Base-by-base conservation (phyloP, 805 yeast genomes). In the Monosporozyma servazzii region DNA sequence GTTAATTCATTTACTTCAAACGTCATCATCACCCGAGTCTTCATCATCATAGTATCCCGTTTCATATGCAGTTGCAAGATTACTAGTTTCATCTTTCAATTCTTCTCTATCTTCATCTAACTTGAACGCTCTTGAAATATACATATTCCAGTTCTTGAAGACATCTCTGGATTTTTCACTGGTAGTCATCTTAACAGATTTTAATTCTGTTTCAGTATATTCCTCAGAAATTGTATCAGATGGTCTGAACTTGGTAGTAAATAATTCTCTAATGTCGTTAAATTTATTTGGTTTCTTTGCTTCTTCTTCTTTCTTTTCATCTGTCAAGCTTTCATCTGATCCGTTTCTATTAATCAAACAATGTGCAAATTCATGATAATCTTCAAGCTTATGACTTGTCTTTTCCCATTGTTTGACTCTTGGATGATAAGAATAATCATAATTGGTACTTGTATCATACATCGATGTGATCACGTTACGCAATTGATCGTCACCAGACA, bases 41-140 rank as follows among this genome's bases (percentile, higher is more conserved):
- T 72, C 75, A 56, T 75, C 77, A 47, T 71, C 74, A 48, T 73
- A 71, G 63, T 75, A 79, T 0, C 84, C 85, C 53, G 66, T 64
- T 43, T 76, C 78, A 56, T 80, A 82, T 49, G 73, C 76, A 3
- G 68, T 64, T 0, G 75, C 73, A 42, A 78, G 49, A 2, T 65
- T 62, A 2, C 72, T 75, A 9, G 82, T 55, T 21, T 73, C 72
- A 43, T 81, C 82, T 11, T 75, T 70, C 48, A 80, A 59, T 42
- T 79, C 83, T 42, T 75, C 80, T 53, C 80, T 68, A 37, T 79
- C 84, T 8, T 56, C 53, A 53, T 79, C 84, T 13, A 63, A 66
- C 44, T 63, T 57, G 15, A 71, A 58, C 30, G 56, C 54, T 44
- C 53, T 68, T 2, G 67, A 59, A 0, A 71, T 67, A 47, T 67